Base-by-base conservation (phyloP, 169 alveolate species). In the Plasmodium ovale region DNA sequence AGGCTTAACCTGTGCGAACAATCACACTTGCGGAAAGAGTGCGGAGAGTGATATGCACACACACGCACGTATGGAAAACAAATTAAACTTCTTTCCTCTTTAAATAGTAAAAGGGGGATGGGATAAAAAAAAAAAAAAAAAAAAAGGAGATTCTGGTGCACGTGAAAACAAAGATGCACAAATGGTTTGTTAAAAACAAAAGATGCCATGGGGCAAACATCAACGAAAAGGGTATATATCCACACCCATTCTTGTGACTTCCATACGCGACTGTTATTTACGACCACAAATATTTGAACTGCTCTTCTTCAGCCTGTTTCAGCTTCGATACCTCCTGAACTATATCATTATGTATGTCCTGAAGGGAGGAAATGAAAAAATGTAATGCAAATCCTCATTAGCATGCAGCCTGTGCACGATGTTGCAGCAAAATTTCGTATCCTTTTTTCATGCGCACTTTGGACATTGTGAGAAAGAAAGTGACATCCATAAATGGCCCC, bases 261-360 rank as follows among this genome's bases (percentile, higher is more conserved):
- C n/a, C n/a, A n/a, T n/a, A n/a, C n/a, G n/a, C n/a, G n/a, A n/a
- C n/a, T n/a, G n/a, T n/a, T 31, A 29, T 44, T 68, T 79, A 79
- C 9, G 89, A 58, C 89, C 89, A 79, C 69, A 79, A 79, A 29
- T 51, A 79, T 2, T 56, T 65, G 31, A 79, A 64, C 16, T 49
- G 16, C 39, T 62, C 69, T 62, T 62, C 69, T 49, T 64, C 16
- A 27, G 37, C 23, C 7, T 49, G 5, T 0, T 65, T 44, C 29
- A 39, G 16, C n/a, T 64, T 79, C 10, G 62, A 14, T 29, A 79
- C 51, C 67, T 79, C 54, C 27, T 49, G 19, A 23, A 69, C 49
- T 69, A 69, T 68, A 39, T 64, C 79, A 14, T 53, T 65, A 44
- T 79, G 89, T 79, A 79, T 79, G 21, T 79, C 89, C 89, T 79